A percentile compares a stretch with the other conserved stretches of the same genome.
phyloP scores from a whole-genome alignment of 2,329 filamentous ascomycete genomes.

The Mycosphaerella arachidis region DNA sequence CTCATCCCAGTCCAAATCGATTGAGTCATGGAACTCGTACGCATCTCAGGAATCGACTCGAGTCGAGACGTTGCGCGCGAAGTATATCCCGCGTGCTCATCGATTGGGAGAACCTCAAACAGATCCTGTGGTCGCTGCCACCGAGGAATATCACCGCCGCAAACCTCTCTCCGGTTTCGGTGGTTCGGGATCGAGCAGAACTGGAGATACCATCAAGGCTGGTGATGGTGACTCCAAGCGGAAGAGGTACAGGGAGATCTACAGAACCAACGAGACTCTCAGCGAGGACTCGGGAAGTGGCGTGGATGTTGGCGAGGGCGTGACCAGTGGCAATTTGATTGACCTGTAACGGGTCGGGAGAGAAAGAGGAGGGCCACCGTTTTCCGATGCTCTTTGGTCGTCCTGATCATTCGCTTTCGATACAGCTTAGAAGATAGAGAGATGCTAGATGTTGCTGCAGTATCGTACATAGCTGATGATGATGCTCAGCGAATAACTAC shows the following conservation, averaged over 20 bases:
- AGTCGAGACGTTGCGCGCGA: not conserved
- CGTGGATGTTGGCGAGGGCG: not conserved
- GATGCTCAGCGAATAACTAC: no score
- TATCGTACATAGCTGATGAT: no score
- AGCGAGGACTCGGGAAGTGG: not conserved
- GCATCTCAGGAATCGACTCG: constrained; percentile 16
- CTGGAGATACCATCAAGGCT: not conserved
- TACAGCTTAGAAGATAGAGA: no score
- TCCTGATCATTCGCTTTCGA: no score
- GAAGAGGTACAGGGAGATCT: not conserved
- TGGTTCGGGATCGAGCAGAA: not conserved
- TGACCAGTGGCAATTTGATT: not conserved
- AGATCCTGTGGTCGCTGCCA: not conserved
- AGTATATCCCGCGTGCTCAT: not conserved
- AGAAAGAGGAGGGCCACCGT: not conserved
- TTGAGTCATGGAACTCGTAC: constrained; percentile 17
- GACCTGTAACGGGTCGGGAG: not conserved
- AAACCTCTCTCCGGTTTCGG: constrained; percentile 1
- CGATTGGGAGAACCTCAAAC: not conserved
- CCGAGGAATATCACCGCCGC: not conserved
- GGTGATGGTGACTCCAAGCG: not conserved
- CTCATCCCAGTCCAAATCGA: not conserved
- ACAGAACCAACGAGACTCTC: not conserved
- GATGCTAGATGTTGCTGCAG: no score
- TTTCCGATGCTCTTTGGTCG: not conserved